Conservation (phyloP, 345 rosid species). For the Camelina laxa region DNA sequence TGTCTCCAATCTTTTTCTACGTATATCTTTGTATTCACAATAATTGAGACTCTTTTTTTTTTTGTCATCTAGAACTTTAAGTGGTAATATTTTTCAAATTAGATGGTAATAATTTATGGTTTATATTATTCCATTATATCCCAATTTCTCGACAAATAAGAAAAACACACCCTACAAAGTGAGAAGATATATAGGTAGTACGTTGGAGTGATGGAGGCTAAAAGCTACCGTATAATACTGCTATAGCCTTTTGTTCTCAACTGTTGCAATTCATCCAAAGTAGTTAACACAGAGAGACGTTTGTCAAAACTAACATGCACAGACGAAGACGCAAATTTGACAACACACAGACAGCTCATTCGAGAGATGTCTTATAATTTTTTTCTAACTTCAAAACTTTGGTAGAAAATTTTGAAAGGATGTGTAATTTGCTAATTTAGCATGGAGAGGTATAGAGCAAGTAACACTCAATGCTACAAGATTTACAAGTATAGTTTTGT, state of each 20-base stretch:
- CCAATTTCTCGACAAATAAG: not conserved
- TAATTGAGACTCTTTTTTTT: not conserved
- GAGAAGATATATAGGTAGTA: not conserved
- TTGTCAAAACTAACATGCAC: slow-evolving; percentile 11
- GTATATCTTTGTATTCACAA: not conserved
- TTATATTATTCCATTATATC: too few relatives aligned
- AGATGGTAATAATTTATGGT: too few relatives aligned
- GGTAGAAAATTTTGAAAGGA: not conserved
- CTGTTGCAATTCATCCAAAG: slow-evolving; percentile 3
- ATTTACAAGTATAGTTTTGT: not conserved
- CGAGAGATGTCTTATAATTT: slow-evolving; percentile 4
- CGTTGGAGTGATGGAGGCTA: not conserved
- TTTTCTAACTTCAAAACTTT: not conserved
- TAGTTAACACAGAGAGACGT: slow-evolving; percentile 1
- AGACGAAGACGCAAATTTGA: slow-evolving; percentile 6
- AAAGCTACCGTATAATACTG: not conserved
- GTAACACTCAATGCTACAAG: not conserved
- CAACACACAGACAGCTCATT: slow-evolving; percentile 12
- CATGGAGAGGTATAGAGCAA: not conserved
- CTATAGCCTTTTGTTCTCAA: not conserved
- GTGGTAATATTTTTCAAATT: too few relatives aligned
- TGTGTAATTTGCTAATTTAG: not conserved
- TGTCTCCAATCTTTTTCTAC: not conserved
- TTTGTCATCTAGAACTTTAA: not conserved
- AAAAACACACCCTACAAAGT: not conserved